Base-by-base conservation (phyloP, 2,329 filamentous ascomycete species). In the Ambrosiella xylebori region DNA sequence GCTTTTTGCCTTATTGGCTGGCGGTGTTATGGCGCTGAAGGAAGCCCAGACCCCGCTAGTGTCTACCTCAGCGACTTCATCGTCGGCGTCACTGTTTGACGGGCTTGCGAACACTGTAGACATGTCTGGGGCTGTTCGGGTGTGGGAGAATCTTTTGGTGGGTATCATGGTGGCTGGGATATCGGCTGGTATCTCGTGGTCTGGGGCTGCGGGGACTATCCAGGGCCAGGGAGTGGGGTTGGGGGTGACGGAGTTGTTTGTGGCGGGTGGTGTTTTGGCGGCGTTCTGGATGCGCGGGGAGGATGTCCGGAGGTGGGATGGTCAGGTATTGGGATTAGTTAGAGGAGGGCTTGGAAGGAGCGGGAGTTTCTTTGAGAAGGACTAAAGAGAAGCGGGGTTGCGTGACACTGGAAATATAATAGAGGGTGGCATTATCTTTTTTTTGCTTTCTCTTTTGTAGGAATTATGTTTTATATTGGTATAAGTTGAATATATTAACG, bases 21-120 rank as follows among this genome's bases (percentile, higher is more conserved):
- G 70, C 0, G 75, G 74, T 17, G 65, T 66, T 0, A 65, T 69
- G 35, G 63, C 68, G 1, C 66, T 78, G 5, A 71, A 75, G 57
- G 67, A 69, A 2, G 69, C 71, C 0, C 67, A 69, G 1, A 65
- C 67, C 2, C 74, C 75, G 1, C 64, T 74, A 35, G 68, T 78
- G 50, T 68, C 69, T 35, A 68, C 71, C n/a, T 77, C 74, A 38
- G 72, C 75, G 7, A 71, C 72, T 51, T 78, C 75, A 61, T 77
- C 74, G 0, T 73, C 70, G 2, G 69, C 72, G 5, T 77, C 71
- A 64, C 67, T 77, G 27, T 67, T 67, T n/a, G 66, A 72, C 11
- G 70, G 71, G 27, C 68, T 75, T 56, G 71, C 75, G 37, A 74
- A 70, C 63, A 72, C 71, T 13, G 69, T 69, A 12, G 75, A 78